Evolutionary conservation across 148 eudicot species (phyloP).

Genomic region (Euryodendron excelsum): DNA sequence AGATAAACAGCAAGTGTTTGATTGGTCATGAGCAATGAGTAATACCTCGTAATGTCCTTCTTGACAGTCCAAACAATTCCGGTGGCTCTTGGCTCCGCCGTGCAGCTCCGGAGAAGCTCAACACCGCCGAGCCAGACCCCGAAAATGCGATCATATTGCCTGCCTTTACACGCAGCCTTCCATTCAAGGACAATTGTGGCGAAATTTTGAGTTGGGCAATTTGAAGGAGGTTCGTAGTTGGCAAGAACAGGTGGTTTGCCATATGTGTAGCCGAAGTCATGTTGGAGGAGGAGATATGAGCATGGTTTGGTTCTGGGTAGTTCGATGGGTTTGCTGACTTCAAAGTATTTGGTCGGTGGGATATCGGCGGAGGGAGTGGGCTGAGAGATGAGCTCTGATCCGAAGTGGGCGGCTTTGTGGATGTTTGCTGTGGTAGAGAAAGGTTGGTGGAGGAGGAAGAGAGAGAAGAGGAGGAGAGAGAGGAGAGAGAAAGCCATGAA

Average conservation of each 20-base stretch:
- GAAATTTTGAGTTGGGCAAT: slow-evolving; percentile 43
- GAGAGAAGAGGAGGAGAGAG: slow-evolving; percentile 26
- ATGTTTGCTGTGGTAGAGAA: slow-evolving; percentile 31
- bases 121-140: slow-evolving; percentile 90
- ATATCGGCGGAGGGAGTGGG: slow-evolving; percentile 19
- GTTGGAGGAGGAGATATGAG: slow-evolving; percentile 55
- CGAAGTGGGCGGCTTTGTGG: slow-evolving; percentile 30
- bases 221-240: slow-evolving; percentile 55
- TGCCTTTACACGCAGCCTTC: slow-evolving; percentile 66
- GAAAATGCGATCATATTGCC: slow-evolving; percentile 82
- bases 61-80: slow-evolving; percentile 78
- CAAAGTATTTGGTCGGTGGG: slow-evolving; percentile 52
- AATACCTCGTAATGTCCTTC: slow-evolving; percentile 75
- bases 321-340: slow-evolving; percentile 66
- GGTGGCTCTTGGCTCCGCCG: slow-evolving; percentile 74
- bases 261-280: slow-evolving; percentile 74
- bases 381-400: slow-evolving; percentile 25
- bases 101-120: slow-evolving; percentile 87
- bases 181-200: slow-evolving; percentile 61
- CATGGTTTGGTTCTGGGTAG: slow-evolving; percentile 56
- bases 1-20: slow-evolving; percentile 72
- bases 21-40: slow-evolving; percentile 47
- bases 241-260: slow-evolving; percentile 49
- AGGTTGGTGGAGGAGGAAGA: slow-evolving; percentile 26
- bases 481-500: slow-evolving; percentile 22